phyloP scores from a whole-genome alignment of 805 yeast genomes.

The Vanderwaltozyma yarrowii region DNA sequence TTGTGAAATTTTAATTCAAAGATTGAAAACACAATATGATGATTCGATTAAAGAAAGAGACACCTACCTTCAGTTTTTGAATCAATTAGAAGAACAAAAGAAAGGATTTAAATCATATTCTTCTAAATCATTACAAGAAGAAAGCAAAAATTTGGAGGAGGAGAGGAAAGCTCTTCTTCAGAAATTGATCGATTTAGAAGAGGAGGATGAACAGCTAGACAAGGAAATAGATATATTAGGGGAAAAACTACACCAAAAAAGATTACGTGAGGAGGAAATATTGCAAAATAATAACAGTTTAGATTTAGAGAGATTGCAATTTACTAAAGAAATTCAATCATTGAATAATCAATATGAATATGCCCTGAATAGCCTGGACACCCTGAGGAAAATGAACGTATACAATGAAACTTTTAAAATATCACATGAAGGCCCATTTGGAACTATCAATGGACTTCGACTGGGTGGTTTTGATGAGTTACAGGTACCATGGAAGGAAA shows the following conservation, averaged over 20 bases:
- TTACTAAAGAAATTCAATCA: constrained; percentile 48
- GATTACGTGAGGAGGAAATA: constrained; percentile 38
- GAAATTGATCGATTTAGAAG: constrained; percentile 22
- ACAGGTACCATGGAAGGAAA: constrained; percentile 79
- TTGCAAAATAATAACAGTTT: constrained; percentile 39
- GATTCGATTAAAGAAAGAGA: constrained; percentile 71
- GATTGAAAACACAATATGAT: constrained; percentile 60
- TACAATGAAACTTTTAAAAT: constrained; percentile 77
- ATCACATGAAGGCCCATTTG: constrained; percentile 75
- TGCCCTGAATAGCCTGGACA: constrained; percentile 56
- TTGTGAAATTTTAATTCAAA: constrained; percentile 52
- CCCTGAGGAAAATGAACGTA: constrained; percentile 65
- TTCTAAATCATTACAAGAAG: constrained; percentile 23
- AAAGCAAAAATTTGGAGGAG: constrained; percentile 23
- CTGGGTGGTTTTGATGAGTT: constrained; percentile 56
- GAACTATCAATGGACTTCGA: constrained; percentile 76
- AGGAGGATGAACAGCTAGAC: constrained; percentile 36
- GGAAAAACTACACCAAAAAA: constrained; percentile 36
- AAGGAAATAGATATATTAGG: constrained; percentile 36
- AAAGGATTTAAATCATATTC: constrained; percentile 35
- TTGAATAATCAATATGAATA: constrained; percentile 52
- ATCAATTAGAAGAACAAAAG: constrained; percentile 51
- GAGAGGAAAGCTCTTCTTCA: constrained; percentile 14
- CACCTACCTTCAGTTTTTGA: constrained; percentile 60
- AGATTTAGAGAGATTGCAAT: constrained; percentile 42